These are phyloP conservation scores for Fomitopsis betulina DNA, from an alignment of 1,284 basidiomycete species.

Conservation along the genomic window DNA sequence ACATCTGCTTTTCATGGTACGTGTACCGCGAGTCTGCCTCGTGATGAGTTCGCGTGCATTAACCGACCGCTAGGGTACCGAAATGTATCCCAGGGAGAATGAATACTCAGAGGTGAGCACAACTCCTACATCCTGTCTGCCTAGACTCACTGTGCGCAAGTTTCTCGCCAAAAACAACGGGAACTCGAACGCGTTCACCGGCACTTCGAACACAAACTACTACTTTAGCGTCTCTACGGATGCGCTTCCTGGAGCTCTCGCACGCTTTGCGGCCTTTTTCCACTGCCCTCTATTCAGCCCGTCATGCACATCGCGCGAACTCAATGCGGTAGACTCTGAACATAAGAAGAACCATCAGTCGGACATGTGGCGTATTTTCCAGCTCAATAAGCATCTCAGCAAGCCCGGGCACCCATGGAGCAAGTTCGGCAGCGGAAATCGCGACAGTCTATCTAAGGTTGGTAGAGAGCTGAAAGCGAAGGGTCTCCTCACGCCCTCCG, in stretches of 20 bases:
- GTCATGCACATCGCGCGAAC: conserved; percentile 90
- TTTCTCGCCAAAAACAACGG: conserved; percentile 92
- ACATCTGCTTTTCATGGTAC: conserved; percentile 93
- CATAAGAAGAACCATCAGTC: conserved; percentile 97
- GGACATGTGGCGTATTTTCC: conserved; percentile 97
- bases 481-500: conserved; percentile 30
- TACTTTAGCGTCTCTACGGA: conserved; percentile 89
- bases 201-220: conserved; percentile 92
- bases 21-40: conserved; percentile 13
- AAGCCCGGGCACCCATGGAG: conserved; percentile 82
- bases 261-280: conserved; percentile 94
- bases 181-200: conserved; percentile 91
- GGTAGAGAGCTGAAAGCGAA: conserved; percentile 52
- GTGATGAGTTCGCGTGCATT: not conserved
- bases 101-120: conserved; percentile 76
- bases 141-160: conserved; percentile 28
- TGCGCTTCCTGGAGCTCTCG: conserved; percentile 81
- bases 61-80: conserved; percentile 53
- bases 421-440: conserved; percentile 94
- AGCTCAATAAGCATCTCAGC: conserved; percentile 89
- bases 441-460: conserved; percentile 75
- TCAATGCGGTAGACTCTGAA: conserved; percentile 97
- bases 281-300: conserved; percentile 88
- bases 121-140: not conserved
- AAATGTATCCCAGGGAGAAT: conserved; percentile 86